Evolutionary conservation across 2,329 filamentous ascomycete genomes (phyloP), one percentile per base, ranked within the genome.

Genomic region (Fusarium stilboides): DNA sequence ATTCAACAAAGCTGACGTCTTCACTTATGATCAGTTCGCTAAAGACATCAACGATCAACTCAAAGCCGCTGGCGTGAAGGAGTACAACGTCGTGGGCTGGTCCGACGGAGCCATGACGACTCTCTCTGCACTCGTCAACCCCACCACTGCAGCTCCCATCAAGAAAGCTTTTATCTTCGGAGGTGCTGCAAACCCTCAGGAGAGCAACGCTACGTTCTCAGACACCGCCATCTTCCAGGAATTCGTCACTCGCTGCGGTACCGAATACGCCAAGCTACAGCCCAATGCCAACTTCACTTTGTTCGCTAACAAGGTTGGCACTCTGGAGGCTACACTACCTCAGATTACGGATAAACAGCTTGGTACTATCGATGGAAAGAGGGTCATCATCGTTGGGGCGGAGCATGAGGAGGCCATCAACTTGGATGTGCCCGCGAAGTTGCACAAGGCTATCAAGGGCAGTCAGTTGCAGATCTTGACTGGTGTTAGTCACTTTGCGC

Each of bases 401-500:
- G 69, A 78, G 52, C 76, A 77, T 57, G 77, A 79, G 57, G 81
- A 83, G 75, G 80, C 80, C 3, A 76, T 83, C n/a, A 80, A 80
- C 46, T 62, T 74, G 24, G 75, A 76, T 42, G 80, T 81, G 1
- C 78, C 80, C 1, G 65, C 57, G 4, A 76, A 76, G 63, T 64
- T 83, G 55, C 72, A 79, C 56, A 66, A 63, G 13, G 76, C 78
- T 33, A 81, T 83, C 47, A 65, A 71, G n/a, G 78, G 78, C 5
- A 83, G 81, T 58, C 71, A 73, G 53, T 56, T 80, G 44, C 69
- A 76, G 37, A 80, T 78, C 9, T 64, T 83, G 62, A 74, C 61
- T 3, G 76, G 75, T 2, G 81, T 82, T 8, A 82, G 81, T 62
- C 81, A 83, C 62, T 83, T 83, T 67, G 81, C 80, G 36, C 81